phyloP scores from a whole-genome alignment of 169 alveolate species.

The Eimeria tenella region DNA sequence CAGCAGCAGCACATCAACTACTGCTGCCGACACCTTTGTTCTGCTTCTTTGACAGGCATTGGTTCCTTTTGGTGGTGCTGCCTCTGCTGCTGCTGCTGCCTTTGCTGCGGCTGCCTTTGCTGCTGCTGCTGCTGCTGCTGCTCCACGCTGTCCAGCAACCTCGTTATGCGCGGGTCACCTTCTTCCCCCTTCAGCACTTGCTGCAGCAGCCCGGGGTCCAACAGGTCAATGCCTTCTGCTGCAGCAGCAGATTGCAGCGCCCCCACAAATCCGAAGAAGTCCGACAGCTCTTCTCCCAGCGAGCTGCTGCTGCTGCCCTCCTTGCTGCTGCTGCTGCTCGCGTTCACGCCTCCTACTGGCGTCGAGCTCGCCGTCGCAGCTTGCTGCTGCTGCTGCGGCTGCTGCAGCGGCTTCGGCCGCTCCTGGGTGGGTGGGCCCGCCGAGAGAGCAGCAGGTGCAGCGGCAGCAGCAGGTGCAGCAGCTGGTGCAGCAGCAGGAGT shows the following conservation, averaged over 20 bases:
- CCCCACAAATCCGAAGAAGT: constrained; percentile 36
- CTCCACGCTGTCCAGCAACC: not conserved
- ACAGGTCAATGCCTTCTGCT: constrained; percentile 24
- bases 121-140: constrained; percentile 12
- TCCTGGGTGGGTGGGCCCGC: not conserved
- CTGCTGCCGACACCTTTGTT: constrained; percentile 16
- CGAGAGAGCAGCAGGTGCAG: not conserved
- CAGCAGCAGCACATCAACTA: not conserved
- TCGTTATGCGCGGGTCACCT: constrained; percentile 5
- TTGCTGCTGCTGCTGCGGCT: not conserved
- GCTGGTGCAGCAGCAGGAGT: not conserved
- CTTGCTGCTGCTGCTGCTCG: not conserved
- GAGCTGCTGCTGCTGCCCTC: not conserved
- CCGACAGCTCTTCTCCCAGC: not conserved
- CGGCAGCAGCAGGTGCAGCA: too few species aligned
- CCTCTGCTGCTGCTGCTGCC: not conserved
- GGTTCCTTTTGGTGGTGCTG: not conserved
- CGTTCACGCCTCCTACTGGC: not conserved
- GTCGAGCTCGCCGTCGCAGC: not conserved
- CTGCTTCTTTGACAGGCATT: constrained; percentile 20
- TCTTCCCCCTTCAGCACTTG: not conserved
- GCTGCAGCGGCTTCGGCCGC: not conserved
- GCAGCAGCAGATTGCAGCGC: constrained; percentile 48
- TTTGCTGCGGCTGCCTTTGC: not conserved
- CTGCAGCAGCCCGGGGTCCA: constrained; percentile 3